Conservation (phyloP, 2,329 filamentous ascomycete species). For the Aaosphaeria arxii region DNA sequence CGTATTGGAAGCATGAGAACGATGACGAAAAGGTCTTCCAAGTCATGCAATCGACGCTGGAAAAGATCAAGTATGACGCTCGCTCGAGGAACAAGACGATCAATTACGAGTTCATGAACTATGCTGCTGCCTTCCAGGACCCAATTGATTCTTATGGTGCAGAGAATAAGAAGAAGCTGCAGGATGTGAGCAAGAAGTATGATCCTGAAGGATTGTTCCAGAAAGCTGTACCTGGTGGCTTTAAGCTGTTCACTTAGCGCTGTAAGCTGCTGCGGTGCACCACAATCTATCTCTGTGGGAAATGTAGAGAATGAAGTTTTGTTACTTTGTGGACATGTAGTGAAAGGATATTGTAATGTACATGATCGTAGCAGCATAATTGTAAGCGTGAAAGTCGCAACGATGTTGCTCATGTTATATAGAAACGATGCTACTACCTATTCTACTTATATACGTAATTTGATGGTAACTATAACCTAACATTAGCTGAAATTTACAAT, state of each 20-base stretch:
- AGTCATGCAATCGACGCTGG: constrained; percentile 6
- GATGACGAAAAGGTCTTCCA: constrained; percentile 14
- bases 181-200: constrained; percentile 3
- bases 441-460: too few relatives aligned
- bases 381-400: too few relatives aligned
- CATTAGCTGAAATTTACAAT: too few relatives aligned
- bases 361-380: too few relatives aligned
- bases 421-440: too few relatives aligned
- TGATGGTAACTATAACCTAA: too few relatives aligned
- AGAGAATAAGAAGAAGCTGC: constrained; percentile 4
- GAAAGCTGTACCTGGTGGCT: constrained; percentile 37
- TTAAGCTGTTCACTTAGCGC: constrained; percentile 32
- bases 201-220: constrained; percentile 39
- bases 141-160: constrained; percentile 6
- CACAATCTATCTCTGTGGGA: too few relatives aligned
- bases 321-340: too few relatives aligned
- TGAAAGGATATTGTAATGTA: too few relatives aligned
- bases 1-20: constrained; percentile 10
- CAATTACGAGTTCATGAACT: constrained; percentile 3
- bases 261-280: too few relatives aligned
- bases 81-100: neutral
- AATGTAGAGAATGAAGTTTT: too few relatives aligned
- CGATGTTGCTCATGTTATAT: too few relatives aligned
- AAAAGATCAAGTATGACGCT: constrained; percentile 8
- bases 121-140: constrained; percentile 3